Evolutionary conservation across 169 alveolate genomes (phyloP).

Genomic region (Plasmodium chabaudi): DNA sequence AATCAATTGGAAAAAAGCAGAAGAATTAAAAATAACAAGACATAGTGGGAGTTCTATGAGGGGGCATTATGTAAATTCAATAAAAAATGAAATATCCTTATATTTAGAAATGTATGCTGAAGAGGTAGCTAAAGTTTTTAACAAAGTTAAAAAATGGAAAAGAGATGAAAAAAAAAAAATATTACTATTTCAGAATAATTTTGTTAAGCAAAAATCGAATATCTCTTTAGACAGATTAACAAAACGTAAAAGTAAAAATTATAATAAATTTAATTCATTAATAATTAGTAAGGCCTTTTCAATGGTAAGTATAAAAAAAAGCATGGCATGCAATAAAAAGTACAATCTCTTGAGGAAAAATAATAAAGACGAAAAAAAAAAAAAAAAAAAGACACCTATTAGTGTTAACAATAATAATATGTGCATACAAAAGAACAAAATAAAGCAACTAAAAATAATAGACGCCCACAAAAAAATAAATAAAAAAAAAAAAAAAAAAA

Average conservation of each 20-base stretch:
- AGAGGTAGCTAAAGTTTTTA: slow-evolving; percentile 60
- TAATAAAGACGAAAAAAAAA: background rate
- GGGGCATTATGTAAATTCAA: slow-evolving; percentile 48
- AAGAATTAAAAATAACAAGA: slow-evolving; percentile 40
- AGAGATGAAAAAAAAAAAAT: slow-evolving; percentile 69
- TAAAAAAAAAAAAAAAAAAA: slow-evolving; percentile 37
- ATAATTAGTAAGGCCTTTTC: slow-evolving; percentile 57
- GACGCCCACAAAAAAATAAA: slow-evolving; percentile 29
- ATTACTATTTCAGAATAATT: slow-evolving; percentile 24
- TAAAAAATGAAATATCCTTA: slow-evolving; percentile 57
- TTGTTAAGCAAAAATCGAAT: slow-evolving; percentile 49
- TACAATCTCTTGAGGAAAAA: slow-evolving; percentile 10
- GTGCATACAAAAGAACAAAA: slow-evolving; percentile 15
- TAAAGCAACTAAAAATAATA: slow-evolving; percentile 21
- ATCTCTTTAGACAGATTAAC: slow-evolving; percentile 66
- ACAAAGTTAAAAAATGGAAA: slow-evolving; percentile 44
- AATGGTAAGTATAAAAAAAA: slow-evolving; percentile 1
- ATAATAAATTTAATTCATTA: slow-evolving; percentile 49
- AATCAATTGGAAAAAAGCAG: slow-evolving; percentile 55
- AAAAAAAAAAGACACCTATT: slow-evolving; percentile 10
- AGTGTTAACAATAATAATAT: slow-evolving; percentile 15
- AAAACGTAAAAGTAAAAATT: slow-evolving; percentile 54
- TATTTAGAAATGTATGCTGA: slow-evolving; percentile 69
- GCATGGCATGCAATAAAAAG: background rate
- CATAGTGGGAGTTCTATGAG: slow-evolving; percentile 72